A percentile compares a stretch with the other conserved stretches of the same genome.
phyloP scores from a whole-genome alignment of 768 basidiomycete species.

The Naematelia aurantialba region DNA sequence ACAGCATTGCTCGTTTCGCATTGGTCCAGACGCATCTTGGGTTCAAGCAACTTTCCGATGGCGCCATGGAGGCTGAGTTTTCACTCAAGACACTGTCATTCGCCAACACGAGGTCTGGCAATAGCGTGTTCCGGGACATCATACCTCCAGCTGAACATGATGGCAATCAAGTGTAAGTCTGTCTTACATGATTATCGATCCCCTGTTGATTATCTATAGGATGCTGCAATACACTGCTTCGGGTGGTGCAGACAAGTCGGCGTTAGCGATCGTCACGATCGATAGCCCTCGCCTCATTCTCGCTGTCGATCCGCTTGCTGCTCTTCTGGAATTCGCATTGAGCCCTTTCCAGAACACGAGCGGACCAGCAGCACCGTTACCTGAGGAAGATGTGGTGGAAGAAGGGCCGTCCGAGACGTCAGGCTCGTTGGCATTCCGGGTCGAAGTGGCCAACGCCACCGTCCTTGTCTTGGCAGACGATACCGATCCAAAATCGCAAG shows the following conservation, averaged over 20 bases:
- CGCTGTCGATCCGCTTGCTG: slow-evolving; percentile 83
- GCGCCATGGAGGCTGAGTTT: slow-evolving; percentile 80
- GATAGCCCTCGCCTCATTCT: slow-evolving; percentile 92
- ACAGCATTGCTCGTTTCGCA: slow-evolving; percentile 80
- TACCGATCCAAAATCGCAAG: slow-evolving; percentile 69
- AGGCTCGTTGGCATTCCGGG: slow-evolving; percentile 59
- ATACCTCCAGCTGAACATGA: slow-evolving; percentile 85
- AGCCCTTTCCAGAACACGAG: slow-evolving; percentile 54
- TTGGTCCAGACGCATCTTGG: slow-evolving; percentile 73
- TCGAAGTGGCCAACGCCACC: slow-evolving; percentile 86
- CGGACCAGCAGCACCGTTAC: slow-evolving; percentile 17
- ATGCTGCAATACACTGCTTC: slow-evolving; percentile 85
- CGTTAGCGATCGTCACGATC: slow-evolving; percentile 77
- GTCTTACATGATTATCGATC: neutral
- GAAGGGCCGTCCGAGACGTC: slow-evolving; percentile 12
- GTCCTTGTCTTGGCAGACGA: slow-evolving; percentile 85
- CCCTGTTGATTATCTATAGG: slow-evolving; percentile 20
- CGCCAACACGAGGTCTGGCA: slow-evolving; percentile 76
- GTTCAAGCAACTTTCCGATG: slow-evolving; percentile 75
- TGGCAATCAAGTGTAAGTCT: slow-evolving; percentile 66
- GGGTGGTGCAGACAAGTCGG: slow-evolving; percentile 58
- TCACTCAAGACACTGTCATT: slow-evolving; percentile 87
- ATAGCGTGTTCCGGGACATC: slow-evolving; percentile 85
- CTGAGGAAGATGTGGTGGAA: slow-evolving; percentile 20
- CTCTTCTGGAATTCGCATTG: slow-evolving; percentile 78